These are phyloP conservation scores for Suillus cothurnatus DNA, from an alignment of 768 basidiomycete species.

Conservation along the genomic window DNA sequence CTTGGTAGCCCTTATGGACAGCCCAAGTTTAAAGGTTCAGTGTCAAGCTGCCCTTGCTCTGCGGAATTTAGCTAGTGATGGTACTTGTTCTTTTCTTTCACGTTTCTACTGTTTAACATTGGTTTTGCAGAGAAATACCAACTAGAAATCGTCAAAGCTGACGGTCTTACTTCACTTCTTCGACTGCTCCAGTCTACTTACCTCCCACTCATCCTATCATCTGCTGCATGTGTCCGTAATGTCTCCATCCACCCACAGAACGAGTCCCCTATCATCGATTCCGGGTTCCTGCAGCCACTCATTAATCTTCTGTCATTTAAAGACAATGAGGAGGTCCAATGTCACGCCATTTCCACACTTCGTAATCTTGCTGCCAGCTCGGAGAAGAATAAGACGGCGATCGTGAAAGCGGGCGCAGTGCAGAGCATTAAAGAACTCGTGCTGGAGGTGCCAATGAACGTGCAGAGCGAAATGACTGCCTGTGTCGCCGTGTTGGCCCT, in stretches of 20 bases:
- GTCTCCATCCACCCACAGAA: constrained; percentile 98
- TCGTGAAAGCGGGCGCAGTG: constrained; percentile 96
- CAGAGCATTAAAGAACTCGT: constrained; percentile 97
- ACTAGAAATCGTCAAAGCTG: constrained; percentile 95
- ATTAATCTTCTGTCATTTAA: constrained; percentile 97
- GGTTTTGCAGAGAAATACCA: constrained; percentile 87
- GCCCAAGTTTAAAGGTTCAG: constrained; percentile 95
- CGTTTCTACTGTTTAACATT: constrained; percentile 1
- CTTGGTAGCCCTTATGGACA: constrained; percentile 95
- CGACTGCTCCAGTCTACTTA: constrained; percentile 96
- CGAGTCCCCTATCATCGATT: constrained; percentile 99
- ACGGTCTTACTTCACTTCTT: constrained; percentile 88
- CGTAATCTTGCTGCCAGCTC: constrained; percentile 95
- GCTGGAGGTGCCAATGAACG: constrained; percentile 90
- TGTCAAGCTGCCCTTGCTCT: constrained; percentile 97
- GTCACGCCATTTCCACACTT: constrained; percentile 97
- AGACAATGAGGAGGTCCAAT: constrained; percentile 99
- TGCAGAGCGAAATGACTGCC: constrained; percentile 99
- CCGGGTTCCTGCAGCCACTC: constrained; percentile 93
- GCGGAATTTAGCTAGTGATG: constrained; percentile 95
- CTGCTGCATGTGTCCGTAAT: constrained; percentile 98
- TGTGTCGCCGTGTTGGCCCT: constrained; percentile 96
- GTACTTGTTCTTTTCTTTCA: constrained; percentile 43
- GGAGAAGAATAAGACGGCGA: constrained; percentile 98
- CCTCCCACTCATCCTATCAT: constrained; percentile 95